Percentiles rank a stretch among this genome's conserved stretches.
These are phyloP conservation scores for Chaetomium cochliodes DNA, from an alignment of 495 filamentous ascomycete genomes.

Conservation along the genomic window DNA sequence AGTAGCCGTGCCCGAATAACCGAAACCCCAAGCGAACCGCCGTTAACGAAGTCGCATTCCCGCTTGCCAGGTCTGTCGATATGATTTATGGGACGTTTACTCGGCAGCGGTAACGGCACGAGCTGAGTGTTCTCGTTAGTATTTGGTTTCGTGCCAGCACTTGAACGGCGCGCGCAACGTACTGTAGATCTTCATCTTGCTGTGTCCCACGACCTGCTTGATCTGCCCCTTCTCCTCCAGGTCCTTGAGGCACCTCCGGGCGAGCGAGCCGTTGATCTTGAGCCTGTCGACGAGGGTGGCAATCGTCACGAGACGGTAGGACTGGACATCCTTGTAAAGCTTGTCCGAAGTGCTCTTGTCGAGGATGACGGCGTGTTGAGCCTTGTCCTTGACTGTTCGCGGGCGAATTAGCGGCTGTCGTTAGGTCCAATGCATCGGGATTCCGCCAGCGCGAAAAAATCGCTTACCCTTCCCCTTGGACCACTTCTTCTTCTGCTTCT, in stretches of 20 bases:
- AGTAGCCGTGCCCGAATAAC: slow-evolving; percentile 38
- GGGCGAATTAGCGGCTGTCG: slow-evolving; percentile 27
- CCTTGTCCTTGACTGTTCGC: slow-evolving; percentile 97
- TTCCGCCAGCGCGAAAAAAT: slow-evolving; percentile 13
- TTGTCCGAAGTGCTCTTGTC: slow-evolving; percentile 80
- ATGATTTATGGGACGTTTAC: slow-evolving; percentile 44
- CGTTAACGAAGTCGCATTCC: slow-evolving; percentile 32
- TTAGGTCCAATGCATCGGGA: slow-evolving; percentile 10
- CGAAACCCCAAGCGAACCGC: slow-evolving; percentile 36
- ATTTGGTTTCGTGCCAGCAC: slow-evolving; percentile 9
- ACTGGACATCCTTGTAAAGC: slow-evolving; percentile 98
- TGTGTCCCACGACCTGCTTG: slow-evolving; percentile 96
- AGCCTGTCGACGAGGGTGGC: slow-evolving; percentile 97
- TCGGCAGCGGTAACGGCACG: slow-evolving; percentile 60
- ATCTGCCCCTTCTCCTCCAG: slow-evolving; percentile 97
- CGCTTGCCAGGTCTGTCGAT: slow-evolving; percentile 34
- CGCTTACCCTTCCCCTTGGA: slow-evolving; percentile 84
- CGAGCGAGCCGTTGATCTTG: slow-evolving; percentile 99
- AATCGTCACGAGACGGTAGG: slow-evolving; percentile 99
- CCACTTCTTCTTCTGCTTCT: slow-evolving; percentile 99
- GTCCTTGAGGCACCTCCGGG: slow-evolving; percentile 83
- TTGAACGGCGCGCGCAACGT: slow-evolving; percentile 41
- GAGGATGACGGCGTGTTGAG: slow-evolving; percentile 87
- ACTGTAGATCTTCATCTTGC: slow-evolving; percentile 99
- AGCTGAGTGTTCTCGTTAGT: slow-evolving; percentile 50